phyloP scores from a whole-genome alignment of 2,329 filamentous ascomycete genomes.

The Calcarisporium arbuscula region DNA sequence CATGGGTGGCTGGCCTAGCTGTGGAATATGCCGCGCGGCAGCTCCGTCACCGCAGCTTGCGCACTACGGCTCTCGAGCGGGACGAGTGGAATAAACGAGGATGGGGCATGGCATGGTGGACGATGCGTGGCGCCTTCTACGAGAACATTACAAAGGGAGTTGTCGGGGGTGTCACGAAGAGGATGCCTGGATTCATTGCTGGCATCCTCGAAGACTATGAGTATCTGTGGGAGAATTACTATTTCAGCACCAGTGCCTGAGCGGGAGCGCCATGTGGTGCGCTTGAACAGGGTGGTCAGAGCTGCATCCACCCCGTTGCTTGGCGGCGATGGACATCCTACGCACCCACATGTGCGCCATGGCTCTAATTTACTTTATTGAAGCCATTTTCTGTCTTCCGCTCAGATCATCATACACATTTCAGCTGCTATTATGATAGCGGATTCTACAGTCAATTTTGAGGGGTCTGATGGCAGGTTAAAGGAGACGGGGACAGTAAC shows the following conservation, averaged over 20 bases:
- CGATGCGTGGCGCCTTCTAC: slow-evolving; percentile 94
- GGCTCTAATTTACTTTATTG: no score
- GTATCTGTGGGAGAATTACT: slow-evolving; percentile 97
- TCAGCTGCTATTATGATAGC: no score
- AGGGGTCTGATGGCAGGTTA: no score
- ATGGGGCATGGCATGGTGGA: slow-evolving; percentile 92
- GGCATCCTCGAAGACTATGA: slow-evolving; percentile 93
- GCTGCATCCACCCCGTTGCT: no score
- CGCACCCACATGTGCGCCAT: no score
- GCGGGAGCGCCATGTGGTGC: slow-evolving; percentile 2
- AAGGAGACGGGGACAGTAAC: no score
- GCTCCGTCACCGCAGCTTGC: slow-evolving; percentile 64
- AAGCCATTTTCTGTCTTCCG: no score
- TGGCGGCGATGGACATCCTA: no score
- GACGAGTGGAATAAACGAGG: slow-evolving; percentile 85
- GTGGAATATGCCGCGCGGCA: slow-evolving; percentile 89
- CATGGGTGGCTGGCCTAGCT: slow-evolving; percentile 80
- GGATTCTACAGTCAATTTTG: no score
- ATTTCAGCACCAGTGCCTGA: slow-evolving; percentile 62
- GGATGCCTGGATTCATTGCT: slow-evolving; percentile 73
- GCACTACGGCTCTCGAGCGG: slow-evolving; percentile 79
- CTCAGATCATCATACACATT: no score
- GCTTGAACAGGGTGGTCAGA: neutral
- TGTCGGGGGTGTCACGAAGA: slow-evolving; percentile 65
- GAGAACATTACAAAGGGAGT: slow-evolving; percentile 79